These are phyloP conservation scores for Pistacia atlantica DNA, from an alignment of 345 rosid species.

Conservation along the genomic window DNA sequence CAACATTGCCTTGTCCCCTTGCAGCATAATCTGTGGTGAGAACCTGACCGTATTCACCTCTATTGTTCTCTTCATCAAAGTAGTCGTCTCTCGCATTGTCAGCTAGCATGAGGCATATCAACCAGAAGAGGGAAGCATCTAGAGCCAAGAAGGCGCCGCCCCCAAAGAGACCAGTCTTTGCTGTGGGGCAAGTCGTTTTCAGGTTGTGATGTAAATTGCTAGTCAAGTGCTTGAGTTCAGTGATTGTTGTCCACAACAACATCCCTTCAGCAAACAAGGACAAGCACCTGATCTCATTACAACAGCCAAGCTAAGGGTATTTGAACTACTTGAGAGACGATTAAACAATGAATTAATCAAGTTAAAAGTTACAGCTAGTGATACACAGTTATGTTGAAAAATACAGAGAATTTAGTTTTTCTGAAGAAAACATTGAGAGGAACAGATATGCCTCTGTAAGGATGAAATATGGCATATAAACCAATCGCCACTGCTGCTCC, in stretches of 20 bases:
- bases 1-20: neutral
- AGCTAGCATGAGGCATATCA: slow-evolving; percentile 35
- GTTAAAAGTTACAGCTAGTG: neutral
- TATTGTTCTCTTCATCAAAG: slow-evolving; percentile 15
- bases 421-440: slow-evolving; percentile 24
- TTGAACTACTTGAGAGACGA: neutral
- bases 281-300: slow-evolving; percentile 13
- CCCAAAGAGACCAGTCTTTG: slow-evolving; percentile 36
- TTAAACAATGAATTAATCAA: neutral
- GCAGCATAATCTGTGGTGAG: slow-evolving; percentile 3
- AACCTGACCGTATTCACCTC: slow-evolving; percentile 19
- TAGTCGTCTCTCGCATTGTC: slow-evolving; percentile 29
- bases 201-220: slow-evolving; percentile 20
- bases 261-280: slow-evolving; percentile 25
- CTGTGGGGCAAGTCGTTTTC: slow-evolving; percentile 27
- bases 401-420: slow-evolving; percentile 25
- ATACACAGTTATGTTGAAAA: slow-evolving; percentile 25
- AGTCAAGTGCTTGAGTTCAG: slow-evolving; percentile 27
- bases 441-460: slow-evolving; percentile 29
- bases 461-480: slow-evolving; percentile 25
- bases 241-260: slow-evolving; percentile 30
- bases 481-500: slow-evolving; percentile 18
- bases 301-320: neutral
- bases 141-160: slow-evolving; percentile 35
- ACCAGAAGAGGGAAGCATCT: slow-evolving; percentile 38